phyloP scores from a whole-genome alignment of 2,329 filamentous ascomycete species.

The Fusarium abutilonis region DNA sequence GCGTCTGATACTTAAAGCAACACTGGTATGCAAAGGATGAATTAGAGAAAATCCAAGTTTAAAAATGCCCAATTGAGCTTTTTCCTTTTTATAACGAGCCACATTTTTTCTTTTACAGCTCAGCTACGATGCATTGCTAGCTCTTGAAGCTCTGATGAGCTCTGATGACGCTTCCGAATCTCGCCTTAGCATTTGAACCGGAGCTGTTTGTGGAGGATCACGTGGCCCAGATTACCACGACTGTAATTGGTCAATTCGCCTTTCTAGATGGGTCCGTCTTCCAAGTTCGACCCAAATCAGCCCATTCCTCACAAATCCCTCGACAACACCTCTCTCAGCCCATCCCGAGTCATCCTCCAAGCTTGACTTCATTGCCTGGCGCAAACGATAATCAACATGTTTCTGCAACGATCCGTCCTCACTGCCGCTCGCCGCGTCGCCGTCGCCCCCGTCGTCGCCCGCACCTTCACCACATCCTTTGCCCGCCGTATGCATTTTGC shows the following conservation, averaged over 20 bases:
- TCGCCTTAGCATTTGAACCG: constrained; percentile 29
- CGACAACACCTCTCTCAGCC: constrained; percentile 49
- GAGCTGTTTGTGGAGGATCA: constrained; percentile 43
- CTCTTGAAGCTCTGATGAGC: constrained; percentile 24
- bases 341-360: constrained; percentile 38
- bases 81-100: rapidly evolving
- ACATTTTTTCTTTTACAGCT: rapidly evolving
- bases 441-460: constrained; percentile 63
- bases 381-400: constrained; percentile 56
- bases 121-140: not conserved
- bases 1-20: not conserved
- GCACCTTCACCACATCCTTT: constrained; percentile 69
- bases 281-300: constrained; percentile 56
- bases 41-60: not conserved
- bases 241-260: constrained; percentile 52
- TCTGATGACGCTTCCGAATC: constrained; percentile 24
- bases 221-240: constrained; percentile 43
- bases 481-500: constrained; percentile 64
- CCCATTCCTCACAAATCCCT: constrained; percentile 60
- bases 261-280: constrained; percentile 45
- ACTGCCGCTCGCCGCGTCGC: constrained; percentile 68
- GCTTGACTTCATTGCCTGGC: constrained; percentile 39
- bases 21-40: not conserved
- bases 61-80: not conserved
- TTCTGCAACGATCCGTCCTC: constrained; percentile 71